Evolutionary conservation across 768 basidiomycete genomes (phyloP).

Genomic region (Trametes sanguinea): DNA sequence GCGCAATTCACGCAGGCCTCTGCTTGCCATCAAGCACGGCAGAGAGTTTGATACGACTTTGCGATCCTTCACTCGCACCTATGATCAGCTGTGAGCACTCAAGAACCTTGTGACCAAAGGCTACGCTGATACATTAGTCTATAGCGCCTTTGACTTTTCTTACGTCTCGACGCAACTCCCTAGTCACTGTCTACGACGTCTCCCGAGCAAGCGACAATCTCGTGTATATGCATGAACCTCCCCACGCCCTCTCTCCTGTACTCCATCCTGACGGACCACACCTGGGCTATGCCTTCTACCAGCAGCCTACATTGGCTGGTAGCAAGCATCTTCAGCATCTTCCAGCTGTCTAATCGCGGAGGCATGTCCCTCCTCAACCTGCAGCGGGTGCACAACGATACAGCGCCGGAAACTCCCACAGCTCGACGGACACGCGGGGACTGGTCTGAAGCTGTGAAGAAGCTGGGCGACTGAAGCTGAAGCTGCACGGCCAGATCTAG

Average conservation of each 20-base stretch:
- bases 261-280: conserved; percentile 30
- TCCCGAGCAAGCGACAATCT: conserved; percentile 42
- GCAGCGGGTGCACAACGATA: conserved; percentile 18
- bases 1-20: conserved; percentile 55
- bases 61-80: conserved; percentile 40
- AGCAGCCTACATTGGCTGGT: conserved; percentile 30
- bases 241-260: conserved; percentile 45
- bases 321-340: conserved; percentile 39
- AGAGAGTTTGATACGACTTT: conserved; percentile 64
- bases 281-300: conserved; percentile 36
- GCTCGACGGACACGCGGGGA: background rate
- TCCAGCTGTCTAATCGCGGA: conserved; percentile 52
- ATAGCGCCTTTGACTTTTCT: conserved; percentile 56
- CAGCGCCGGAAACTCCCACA: conserved; percentile 12
- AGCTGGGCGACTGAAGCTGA: conserved; percentile 35
- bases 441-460: conserved; percentile 45
- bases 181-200: conserved; percentile 69
- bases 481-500: conserved; percentile 39
- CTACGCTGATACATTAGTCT: background rate
- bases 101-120: background rate
- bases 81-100: conserved; percentile 35
- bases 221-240: conserved; percentile 46
- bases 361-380: conserved; percentile 48
- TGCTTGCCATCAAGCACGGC: conserved; percentile 63
- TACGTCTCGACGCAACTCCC: conserved; percentile 57